Conservation (phyloP, 352 stramenopile species). For the Phytophthora vignae region DNA sequence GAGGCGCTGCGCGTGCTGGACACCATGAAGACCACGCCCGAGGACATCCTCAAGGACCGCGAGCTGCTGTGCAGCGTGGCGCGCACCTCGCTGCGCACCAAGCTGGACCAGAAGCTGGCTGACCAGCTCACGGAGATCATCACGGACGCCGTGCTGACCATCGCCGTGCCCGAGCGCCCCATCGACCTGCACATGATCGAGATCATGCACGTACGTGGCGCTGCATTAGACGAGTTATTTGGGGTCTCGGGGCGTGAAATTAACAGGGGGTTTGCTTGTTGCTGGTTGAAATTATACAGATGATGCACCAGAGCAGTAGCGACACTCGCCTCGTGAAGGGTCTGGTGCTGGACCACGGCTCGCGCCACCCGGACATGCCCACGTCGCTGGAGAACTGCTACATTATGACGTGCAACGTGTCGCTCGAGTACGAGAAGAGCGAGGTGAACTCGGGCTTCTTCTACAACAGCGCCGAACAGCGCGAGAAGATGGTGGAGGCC, state of each 20-base stretch:
- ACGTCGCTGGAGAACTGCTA: slow-evolving; percentile 96
- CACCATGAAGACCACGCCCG: slow-evolving; percentile 84
- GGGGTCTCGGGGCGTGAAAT: neutral
- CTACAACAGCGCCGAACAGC: slow-evolving; percentile 98
- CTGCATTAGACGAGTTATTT: neutral
- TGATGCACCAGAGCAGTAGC: slow-evolving; percentile 96
- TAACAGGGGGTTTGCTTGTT: neutral
- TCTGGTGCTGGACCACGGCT: slow-evolving; percentile 98
- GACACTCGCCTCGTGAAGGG: slow-evolving; percentile 96
- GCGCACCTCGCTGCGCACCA: slow-evolving; percentile 97
- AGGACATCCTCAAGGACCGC: slow-evolving; percentile 92
- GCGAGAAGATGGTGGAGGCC: slow-evolving; percentile 97
- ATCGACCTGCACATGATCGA: slow-evolving; percentile 99
- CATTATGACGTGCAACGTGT: slow-evolving; percentile 99
- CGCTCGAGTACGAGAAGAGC: slow-evolving; percentile 99
- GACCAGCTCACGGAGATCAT: slow-evolving; percentile 97
- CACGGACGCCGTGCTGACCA: slow-evolving; percentile 96
- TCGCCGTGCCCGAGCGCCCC: slow-evolving; percentile 85
- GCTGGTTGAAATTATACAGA: slow-evolving; percentile 54
- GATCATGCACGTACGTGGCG: slow-evolving; percentile 94
- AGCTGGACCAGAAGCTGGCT: slow-evolving; percentile 95
- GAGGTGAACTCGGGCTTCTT: slow-evolving; percentile 99
- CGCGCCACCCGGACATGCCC: slow-evolving; percentile 99
- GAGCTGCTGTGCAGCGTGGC: slow-evolving; percentile 96
- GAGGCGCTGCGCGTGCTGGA: slow-evolving; percentile 95